Evolutionary conservation across 106 monocot species (phyloP), one percentile per base, ranked within the genome.

Genomic region (Dioscorea alata): DNA sequence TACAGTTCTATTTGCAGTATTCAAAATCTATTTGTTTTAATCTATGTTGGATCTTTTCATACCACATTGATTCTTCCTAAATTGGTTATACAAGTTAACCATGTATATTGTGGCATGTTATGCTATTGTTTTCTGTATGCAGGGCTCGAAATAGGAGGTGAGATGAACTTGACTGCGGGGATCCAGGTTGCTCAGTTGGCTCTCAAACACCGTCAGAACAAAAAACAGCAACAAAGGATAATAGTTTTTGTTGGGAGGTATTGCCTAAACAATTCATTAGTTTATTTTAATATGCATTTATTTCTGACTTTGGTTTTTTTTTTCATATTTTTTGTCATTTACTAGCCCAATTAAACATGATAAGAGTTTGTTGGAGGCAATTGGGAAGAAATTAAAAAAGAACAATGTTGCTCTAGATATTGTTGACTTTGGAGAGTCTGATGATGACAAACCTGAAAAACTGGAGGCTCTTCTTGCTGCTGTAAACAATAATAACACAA

Each of bases 101-200:
- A 42, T 42, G 6, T 42, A 6, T 42, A 42, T 60, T 28, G 28
- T 28, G 28, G 28, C 3, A 3, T 28, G 28, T 28, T 28, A 28
- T 28, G 28, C 28, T 28, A 28, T 28, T 28, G 28, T 28, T 28
- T 61, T 73, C 15, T 48, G 19, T 53, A 33, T 66, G 14, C 66
- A 92, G 92, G 88, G 28, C 68, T 99, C 51, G 89, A 89, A 68
- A 69, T 92, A 67, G 92, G 97, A 33, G 92, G 89, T 59, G 97
- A 99, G 67, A 71, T 81, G 70, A 92, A 90, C 77, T 61, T 99
- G 73, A 83, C 92, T 8, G 71, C 89, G 23, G 97, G 88, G 16
- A 99, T 99, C 21, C 97, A 99, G 79, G 83, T 99, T 72, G 97
- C 97, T 52, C 97, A 99, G 60, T 76, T 99, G 76, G 97, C 97